These are phyloP conservation scores for Tremellales sp. DNA, from an alignment of 1,284 basidiomycete genomes.

Conservation along the genomic window DNA sequence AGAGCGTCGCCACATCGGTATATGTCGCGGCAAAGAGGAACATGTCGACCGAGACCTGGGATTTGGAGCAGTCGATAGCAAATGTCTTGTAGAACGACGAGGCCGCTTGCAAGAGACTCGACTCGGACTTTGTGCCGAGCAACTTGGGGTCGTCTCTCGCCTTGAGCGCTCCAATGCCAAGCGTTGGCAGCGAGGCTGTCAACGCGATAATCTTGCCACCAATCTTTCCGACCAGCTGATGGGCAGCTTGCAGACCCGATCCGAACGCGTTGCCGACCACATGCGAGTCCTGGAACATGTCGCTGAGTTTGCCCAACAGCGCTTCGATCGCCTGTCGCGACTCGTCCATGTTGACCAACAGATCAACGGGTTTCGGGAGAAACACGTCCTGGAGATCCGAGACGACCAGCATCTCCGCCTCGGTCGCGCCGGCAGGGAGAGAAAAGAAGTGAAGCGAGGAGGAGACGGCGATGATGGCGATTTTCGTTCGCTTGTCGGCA, in stretches of 20 bases:
- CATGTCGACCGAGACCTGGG: constrained; percentile 98
- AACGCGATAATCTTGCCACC: constrained; percentile 95
- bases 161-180: constrained; percentile 90
- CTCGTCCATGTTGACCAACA: constrained; percentile 90
- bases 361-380: constrained; percentile 91
- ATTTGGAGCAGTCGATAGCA: constrained; percentile 95
- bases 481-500: constrained; percentile 86
- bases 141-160: constrained; percentile 95
- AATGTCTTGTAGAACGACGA: constrained; percentile 98
- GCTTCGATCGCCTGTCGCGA: constrained; percentile 74
- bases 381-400: constrained; percentile 97
- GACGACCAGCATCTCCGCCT: constrained; percentile 93
- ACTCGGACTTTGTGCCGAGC: constrained; percentile 92
- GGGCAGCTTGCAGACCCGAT: constrained; percentile 92
- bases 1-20: constrained; percentile 82
- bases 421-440: constrained; percentile 69
- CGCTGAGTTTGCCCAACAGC: constrained; percentile 75
- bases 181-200: constrained; percentile 77
- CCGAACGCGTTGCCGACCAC: constrained; percentile 90
- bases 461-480: constrained; percentile 91
- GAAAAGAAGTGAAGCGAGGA: constrained; percentile 96
- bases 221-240: constrained; percentile 88
- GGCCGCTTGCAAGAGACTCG: constrained; percentile 77
- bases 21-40: constrained; percentile 92
- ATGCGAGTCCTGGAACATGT: constrained; percentile 95